Base-by-base conservation (phyloP, 306 rosid genomes). In the Cucurbita maxima region DNA sequence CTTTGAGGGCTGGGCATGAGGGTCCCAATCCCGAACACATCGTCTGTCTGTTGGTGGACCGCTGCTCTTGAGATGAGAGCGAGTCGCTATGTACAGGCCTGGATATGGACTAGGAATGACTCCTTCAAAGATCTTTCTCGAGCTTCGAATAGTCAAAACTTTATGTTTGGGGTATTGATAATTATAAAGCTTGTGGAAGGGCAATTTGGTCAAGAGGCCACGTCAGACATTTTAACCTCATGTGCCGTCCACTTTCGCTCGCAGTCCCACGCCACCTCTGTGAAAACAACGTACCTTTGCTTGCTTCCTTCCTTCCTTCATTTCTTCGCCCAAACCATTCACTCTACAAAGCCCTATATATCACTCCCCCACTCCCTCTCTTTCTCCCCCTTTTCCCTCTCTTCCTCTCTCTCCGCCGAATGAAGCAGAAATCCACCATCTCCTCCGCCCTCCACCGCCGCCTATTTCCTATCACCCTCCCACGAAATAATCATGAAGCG, bases 171-270 rank as follows among this genome's bases (percentile, higher is more conserved):
- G 3, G 34, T 3, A 2, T 30, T 30, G 6, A 10, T 18, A 18
- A 64, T 41, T 11, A 64, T 0, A 41, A 0, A 11, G 0, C 0
- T 1, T 1, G 7, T 11, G 1, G 5, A 18, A 20, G 71, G 52
- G 71, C 50, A 64, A 43, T 15, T 61, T 36, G 68, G 47, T 16
- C 20, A 61, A 3, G 0, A 15, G 3, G 68, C 1, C 10, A 71
- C 44, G 16, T 5, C 38, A 55, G 52, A 37, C 44, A 14, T 78
- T 85, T 84, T 83, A 79, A 79, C 85, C 50, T 77, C 75, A 86
- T 79, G 83, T 88, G 95, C 88, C 85, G 89, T 75, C 91, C 92
- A 82, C 34, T 11, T 51, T 72, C 22, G 38, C 41, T 70, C 41
- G 51, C 15, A 30, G 61, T 5, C 40, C 53, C 36, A 22, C 20